Percentiles rank a stretch among this genome's conserved stretches.
These are phyloP conservation scores for Cutaneotrichosporon curvatum DNA, from an alignment of 1,284 basidiomycete species.

Conservation along the genomic window DNA sequence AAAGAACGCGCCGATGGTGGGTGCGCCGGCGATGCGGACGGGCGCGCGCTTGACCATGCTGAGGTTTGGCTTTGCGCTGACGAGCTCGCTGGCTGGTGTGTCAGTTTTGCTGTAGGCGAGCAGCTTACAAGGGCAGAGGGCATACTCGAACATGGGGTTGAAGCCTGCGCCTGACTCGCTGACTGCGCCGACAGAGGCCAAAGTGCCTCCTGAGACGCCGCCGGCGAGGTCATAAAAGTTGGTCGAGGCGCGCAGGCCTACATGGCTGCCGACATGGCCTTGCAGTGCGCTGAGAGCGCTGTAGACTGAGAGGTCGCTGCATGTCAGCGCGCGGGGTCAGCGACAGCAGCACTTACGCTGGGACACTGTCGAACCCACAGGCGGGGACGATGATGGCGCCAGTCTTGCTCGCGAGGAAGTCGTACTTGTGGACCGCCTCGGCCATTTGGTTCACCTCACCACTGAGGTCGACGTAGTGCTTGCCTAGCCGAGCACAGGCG, in stretches of 20 bases:
- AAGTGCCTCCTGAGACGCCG: conserved; percentile 62
- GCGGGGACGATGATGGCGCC: conserved; percentile 62
- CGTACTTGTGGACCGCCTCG: conserved; percentile 55
- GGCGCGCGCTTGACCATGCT: conserved; percentile 3
- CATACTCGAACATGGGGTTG: conserved; percentile 21
- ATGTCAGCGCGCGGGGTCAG: background rate
- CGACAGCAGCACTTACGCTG: conserved; percentile 48
- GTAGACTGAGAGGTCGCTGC: conserved; percentile 55
- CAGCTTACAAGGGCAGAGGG: conserved; percentile 26
- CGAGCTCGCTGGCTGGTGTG: conserved; percentile 1
- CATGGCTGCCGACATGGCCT: conserved; percentile 34
- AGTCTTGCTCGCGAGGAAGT: conserved; percentile 60
- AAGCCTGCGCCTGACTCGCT: conserved; percentile 38
- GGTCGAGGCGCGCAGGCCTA: conserved; percentile 46
- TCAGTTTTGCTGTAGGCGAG: background rate
- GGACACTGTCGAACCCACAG: conserved; percentile 66
- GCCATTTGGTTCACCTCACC: conserved; percentile 55
- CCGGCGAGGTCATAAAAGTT: conserved; percentile 54
- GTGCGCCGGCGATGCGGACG: conserved; percentile 9
- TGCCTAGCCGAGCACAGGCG: conserved; percentile 53
- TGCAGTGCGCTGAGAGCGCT: conserved; percentile 50
- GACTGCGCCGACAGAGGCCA: conserved; percentile 52
- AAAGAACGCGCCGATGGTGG: conserved; percentile 52
- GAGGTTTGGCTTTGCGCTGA: background rate
- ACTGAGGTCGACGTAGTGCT: conserved; percentile 60